These are phyloP conservation scores for Metarhizium rileyi DNA, from an alignment of 2,329 filamentous ascomycete genomes.

Conservation along the genomic window DNA sequence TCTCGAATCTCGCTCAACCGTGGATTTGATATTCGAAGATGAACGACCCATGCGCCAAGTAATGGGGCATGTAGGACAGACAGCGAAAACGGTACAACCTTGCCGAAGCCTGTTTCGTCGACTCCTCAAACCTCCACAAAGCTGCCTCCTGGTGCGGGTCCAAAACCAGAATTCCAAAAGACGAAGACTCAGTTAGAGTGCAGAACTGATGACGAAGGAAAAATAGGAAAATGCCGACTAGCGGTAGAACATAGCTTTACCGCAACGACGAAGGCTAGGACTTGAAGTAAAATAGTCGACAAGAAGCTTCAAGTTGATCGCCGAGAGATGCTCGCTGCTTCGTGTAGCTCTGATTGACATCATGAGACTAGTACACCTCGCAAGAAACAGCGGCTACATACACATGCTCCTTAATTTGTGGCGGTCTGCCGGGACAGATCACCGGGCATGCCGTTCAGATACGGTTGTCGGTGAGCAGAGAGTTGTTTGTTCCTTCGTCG, in stretches of 20 bases:
- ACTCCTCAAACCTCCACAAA: conserved; percentile 26
- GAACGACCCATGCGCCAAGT: background rate
- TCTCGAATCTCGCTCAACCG: background rate
- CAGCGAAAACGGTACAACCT: background rate
- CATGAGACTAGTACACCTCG: background rate
- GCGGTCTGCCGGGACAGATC: conserved; percentile 15
- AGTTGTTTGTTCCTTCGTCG: conserved; percentile 7
- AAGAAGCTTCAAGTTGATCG: conserved; percentile 3
- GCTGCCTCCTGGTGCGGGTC: conserved; percentile 18
- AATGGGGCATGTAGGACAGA: background rate
- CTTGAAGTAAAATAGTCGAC: background rate
- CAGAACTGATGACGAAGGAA: conserved; percentile 18
- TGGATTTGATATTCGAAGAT: background rate
- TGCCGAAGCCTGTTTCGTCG: conserved; percentile 2
- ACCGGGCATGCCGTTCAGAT: conserved; percentile 33
- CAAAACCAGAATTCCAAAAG: conserved; percentile 13
- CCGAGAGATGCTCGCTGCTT: conserved; percentile 1
- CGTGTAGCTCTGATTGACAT: conserved; percentile 4
- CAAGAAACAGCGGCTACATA: background rate
- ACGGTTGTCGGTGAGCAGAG: conserved; percentile 11
- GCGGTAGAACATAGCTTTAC: conserved; percentile 22
- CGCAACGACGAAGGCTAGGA: conserved; percentile 24
- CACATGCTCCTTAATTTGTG: conserved; percentile 3
- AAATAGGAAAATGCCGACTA: conserved; percentile 19
- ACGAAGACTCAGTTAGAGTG: conserved; percentile 7